Evolutionary conservation across 2,329 filamentous ascomycete species (phyloP), one percentile per base, ranked within the genome.

Genomic region (Fusarium papillatum): DNA sequence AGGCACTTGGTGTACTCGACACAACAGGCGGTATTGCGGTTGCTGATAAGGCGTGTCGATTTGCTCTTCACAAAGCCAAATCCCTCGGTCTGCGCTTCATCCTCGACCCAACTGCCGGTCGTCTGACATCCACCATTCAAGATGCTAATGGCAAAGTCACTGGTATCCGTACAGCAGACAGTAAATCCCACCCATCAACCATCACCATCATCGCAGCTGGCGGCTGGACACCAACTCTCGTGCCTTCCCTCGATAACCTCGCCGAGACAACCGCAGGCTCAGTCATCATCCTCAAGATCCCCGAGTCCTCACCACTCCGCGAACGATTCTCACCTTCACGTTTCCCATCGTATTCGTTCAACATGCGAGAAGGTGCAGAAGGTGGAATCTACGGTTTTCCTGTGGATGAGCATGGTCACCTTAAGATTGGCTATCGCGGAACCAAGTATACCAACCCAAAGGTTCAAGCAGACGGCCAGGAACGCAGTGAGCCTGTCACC

Each of bases 361-460:
- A 71, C 36, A 53, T 71, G n/a, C 43, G 53, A 14, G 65, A 76
- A 17, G 77, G 76, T 16, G 76, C 72, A 4, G 77, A 82, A 34
- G 86, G 85, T 1, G 87, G 86, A 2, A 80, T 89, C 0, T 88
- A 89, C 72, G 88, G 88, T 19, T 88, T 90, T 57, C 84, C 88
- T 0, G 77, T 84, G 1, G 84, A 85, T 26, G 80, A 85, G 11
- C 73, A 85, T 5, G 85, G 88, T 0, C 76, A 84, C n/a, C 75
- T 89, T 63, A 89, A 89, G 75, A 84, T 88, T 69, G 89, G 86
- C 2, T 91, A 86, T 69, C 84, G 88, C 1, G 87, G 86, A 2
- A 88, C 83, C 0, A 90, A 90, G 77, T 88, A 84, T 75, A 87
- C 87, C 3, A 88, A 89, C 70, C 86, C 85, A 1, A 70, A 81